These are phyloP conservation scores for Diaporthe citri DNA, from an alignment of 2,329 filamentous ascomycete genomes.

Conservation along the genomic window DNA sequence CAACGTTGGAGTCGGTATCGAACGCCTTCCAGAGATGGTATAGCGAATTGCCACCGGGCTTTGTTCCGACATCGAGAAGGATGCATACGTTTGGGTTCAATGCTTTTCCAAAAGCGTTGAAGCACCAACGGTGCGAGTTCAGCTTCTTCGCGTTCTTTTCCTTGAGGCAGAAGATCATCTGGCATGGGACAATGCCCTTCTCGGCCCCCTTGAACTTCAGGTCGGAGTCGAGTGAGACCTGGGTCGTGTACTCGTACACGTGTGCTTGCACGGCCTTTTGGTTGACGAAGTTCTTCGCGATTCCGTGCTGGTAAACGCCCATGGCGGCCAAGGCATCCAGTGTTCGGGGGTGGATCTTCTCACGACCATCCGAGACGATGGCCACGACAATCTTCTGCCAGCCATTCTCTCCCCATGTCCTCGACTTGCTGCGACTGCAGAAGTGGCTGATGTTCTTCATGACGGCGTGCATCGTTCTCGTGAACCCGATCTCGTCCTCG, in stretches of 20 bases:
- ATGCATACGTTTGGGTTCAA: slow-evolving; percentile 98
- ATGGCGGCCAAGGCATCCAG: slow-evolving; percentile 95
- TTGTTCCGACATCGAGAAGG: slow-evolving; percentile 94
- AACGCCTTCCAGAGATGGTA: slow-evolving; percentile 99
- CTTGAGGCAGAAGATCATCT: slow-evolving; percentile 98
- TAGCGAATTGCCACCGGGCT: slow-evolving; percentile 88
- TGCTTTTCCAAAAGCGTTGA: slow-evolving; percentile 95
- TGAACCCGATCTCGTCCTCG: slow-evolving; percentile 96
- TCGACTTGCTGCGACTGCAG: slow-evolving; percentile 89
- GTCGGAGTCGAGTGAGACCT: slow-evolving; percentile 94
- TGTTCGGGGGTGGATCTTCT: slow-evolving; percentile 90
- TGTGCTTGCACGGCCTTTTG: slow-evolving; percentile 94
- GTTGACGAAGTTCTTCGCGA: slow-evolving; percentile 98
- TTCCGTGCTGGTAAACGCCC: slow-evolving; percentile 97
- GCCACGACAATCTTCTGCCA: slow-evolving; percentile 99
- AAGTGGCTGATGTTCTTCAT: slow-evolving; percentile 99
- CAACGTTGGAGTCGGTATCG: slow-evolving; percentile 96
- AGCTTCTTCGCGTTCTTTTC: slow-evolving; percentile 98
- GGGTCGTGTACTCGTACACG: slow-evolving; percentile 98
- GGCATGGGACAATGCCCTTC: slow-evolving; percentile 97
- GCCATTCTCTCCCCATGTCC: slow-evolving; percentile 95
- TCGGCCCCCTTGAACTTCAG: slow-evolving; percentile 99
- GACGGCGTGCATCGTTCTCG: slow-evolving; percentile 97
- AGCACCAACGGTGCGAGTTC: slow-evolving; percentile 99
- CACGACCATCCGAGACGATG: slow-evolving; percentile 93